Percentiles rank a stretch among this genome's conserved stretches.
phyloP scores from a whole-genome alignment of 1,284 basidiomycete genomes.

The Leccinum solheimii region DNA sequence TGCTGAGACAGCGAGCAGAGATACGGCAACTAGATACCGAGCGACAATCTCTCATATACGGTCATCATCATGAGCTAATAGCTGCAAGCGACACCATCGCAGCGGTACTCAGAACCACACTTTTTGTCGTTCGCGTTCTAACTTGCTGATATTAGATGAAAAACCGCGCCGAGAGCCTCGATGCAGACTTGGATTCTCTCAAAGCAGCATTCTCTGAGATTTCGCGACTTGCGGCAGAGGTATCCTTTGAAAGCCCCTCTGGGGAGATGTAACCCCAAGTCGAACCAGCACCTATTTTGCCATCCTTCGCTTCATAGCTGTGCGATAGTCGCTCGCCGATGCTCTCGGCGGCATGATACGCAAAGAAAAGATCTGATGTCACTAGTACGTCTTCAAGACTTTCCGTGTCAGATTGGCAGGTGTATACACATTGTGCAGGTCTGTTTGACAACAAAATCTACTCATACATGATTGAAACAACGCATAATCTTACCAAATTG shows the following conservation, averaged over 20 bases:
- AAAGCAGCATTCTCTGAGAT: conserved; percentile 82
- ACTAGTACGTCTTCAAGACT: conserved; percentile 6
- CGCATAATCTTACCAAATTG: conserved; percentile 5
- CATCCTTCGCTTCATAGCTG: neutral
- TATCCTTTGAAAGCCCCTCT: conserved; percentile 47
- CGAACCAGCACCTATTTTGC: neutral
- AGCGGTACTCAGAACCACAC: conserved; percentile 53
- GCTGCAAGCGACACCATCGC: conserved; percentile 90
- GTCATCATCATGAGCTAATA: conserved; percentile 92
- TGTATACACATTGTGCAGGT: conserved; percentile 11
- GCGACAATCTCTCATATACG: conserved; percentile 88
- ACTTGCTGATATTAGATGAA: conserved; percentile 63
- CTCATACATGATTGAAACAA: conserved; percentile 12
- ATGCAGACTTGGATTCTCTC: conserved; percentile 78
- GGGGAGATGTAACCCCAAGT: conserved; percentile 6
- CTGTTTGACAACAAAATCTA: conserved; percentile 12
- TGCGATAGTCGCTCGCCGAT: neutral
- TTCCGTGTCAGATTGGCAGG: neutral
- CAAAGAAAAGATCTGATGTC: neutral
- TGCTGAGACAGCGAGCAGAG: conserved; percentile 46
- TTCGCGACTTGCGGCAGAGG: conserved; percentile 71
- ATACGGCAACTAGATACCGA: conserved; percentile 87
- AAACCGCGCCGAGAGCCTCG: conserved; percentile 76
- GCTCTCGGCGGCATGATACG: neutral
- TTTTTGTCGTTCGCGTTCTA: neutral